Percentiles rank a stretch among this genome's conserved stretches.
These are phyloP conservation scores for Fusarium praegraminearum DNA, from an alignment of 2,329 filamentous ascomycete species.

Conservation along the genomic window DNA sequence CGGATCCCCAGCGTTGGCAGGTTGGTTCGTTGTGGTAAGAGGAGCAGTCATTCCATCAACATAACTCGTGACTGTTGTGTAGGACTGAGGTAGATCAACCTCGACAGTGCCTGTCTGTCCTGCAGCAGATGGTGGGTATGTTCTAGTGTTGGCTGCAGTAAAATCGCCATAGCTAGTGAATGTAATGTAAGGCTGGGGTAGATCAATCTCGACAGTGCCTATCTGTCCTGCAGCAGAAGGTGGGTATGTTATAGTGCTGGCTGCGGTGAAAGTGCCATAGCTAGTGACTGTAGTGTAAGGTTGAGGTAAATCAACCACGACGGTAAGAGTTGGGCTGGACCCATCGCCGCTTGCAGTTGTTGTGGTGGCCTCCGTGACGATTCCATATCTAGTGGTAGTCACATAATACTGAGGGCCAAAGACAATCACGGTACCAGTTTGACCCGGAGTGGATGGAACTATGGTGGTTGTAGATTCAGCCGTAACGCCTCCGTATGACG, in stretches of 20 bases:
- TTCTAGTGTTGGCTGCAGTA: neutral
- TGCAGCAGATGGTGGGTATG: neutral
- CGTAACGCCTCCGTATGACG: neutral
- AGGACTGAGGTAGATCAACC: conserved; percentile 2
- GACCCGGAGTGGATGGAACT: neutral
- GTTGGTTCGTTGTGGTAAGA: too few species aligned
- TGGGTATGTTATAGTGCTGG: neutral
- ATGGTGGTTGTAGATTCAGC: neutral
- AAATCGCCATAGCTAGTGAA: neutral
- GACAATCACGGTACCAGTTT: neutral
- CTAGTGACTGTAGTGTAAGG: conserved; percentile 1
- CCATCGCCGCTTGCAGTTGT: neutral
- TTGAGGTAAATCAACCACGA: neutral
- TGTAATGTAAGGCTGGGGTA: conserved; percentile 1
- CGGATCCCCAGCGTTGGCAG: neutral
- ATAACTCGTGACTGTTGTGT: conserved; percentile 3
- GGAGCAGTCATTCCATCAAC: too few species aligned
- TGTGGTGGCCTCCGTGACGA: neutral
- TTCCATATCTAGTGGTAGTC: neutral
- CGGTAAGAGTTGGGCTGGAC: neutral
- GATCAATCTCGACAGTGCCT: conserved; percentile 1
- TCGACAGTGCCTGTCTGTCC: neutral
- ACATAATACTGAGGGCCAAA: neutral
- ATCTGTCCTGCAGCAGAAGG: neutral
- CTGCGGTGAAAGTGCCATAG: neutral